Evolutionary conservation across 1,139 yeast species (phyloP).

Genomic region (Geotrichum aggregatum): DNA sequence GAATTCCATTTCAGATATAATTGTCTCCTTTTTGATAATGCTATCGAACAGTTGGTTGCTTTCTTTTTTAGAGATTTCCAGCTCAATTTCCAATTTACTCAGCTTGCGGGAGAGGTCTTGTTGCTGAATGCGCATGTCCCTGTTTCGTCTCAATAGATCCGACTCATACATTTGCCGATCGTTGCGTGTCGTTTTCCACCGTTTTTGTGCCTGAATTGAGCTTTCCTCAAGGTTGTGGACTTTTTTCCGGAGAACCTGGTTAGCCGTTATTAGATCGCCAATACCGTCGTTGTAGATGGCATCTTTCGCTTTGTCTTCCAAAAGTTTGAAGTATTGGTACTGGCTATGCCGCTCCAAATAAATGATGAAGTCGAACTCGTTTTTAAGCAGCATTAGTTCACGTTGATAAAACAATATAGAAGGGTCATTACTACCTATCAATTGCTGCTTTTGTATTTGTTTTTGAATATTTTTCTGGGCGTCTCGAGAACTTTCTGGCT

Average conservation of each 20-base stretch:
- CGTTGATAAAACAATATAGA: conserved; percentile 49
- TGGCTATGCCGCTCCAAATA: conserved; percentile 53
- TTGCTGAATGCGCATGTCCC: conserved; percentile 26
- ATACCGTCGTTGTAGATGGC: conserved; percentile 27
- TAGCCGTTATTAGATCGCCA: conserved; percentile 10
- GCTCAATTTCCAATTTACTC: conserved; percentile 26
- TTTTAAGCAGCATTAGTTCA: conserved; percentile 54
- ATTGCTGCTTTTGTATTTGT: conserved; percentile 5
- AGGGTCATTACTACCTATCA: conserved; percentile 27
- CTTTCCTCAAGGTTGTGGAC: conserved; percentile 6
- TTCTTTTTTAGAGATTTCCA: conserved; percentile 26
- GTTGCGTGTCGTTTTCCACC: conserved; percentile 7
- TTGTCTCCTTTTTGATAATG: conserved; percentile 21
- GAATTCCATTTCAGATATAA: conserved; percentile 28
- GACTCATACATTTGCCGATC: conserved; percentile 17
- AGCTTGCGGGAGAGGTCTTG: conserved; percentile 24
- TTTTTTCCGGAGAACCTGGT: conserved; percentile 7
- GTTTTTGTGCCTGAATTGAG: conserved; percentile 16
- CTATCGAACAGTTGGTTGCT: conserved; percentile 21
- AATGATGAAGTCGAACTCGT: conserved; percentile 60
- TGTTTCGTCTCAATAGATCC: conserved; percentile 24
- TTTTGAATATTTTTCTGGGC: not conserved
- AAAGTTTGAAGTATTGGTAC: conserved; percentile 43
- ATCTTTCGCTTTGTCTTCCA: conserved; percentile 39
- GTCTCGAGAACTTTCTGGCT: not conserved